Percentiles rank a stretch among this genome's conserved stretches.
phyloP scores from a whole-genome alignment of 78 protist species.

The Dictyostelium intermedium region DNA sequence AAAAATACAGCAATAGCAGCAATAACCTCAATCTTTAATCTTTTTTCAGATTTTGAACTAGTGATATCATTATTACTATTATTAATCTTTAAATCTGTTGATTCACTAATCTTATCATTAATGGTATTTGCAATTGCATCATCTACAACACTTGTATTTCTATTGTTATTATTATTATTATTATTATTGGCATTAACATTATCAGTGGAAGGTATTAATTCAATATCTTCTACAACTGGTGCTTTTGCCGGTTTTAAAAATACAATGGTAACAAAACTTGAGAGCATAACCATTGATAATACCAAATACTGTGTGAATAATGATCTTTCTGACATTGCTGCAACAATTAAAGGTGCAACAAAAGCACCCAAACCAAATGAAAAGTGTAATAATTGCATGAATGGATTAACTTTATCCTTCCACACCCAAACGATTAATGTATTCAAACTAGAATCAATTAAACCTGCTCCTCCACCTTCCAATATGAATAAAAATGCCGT shows the following conservation, averaged over 20 bases:
- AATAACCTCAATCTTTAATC: conserved; percentile 28
- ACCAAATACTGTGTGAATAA: conserved; percentile 28
- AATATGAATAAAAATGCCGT: background rate
- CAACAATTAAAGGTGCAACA: conserved; percentile 38
- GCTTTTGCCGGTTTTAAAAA: conserved; percentile 22
- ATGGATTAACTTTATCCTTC: conserved; percentile 55
- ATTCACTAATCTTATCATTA: background rate
- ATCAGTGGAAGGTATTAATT: background rate
- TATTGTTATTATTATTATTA: background rate
- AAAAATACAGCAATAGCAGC: conserved; percentile 28
- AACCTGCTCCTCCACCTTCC: conserved; percentile 35
- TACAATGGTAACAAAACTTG: background rate
- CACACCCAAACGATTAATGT: conserved; percentile 74
- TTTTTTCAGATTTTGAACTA: conserved; percentile 26
- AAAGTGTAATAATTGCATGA: conserved; percentile 75
- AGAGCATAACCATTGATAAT: conserved; percentile 43
- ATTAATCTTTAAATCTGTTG: background rate
- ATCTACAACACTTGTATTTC: background rate
- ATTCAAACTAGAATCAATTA: conserved; percentile 51
- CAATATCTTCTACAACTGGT: background rate
- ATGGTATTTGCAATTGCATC: background rate
- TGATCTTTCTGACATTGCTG: background rate
- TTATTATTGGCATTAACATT: background rate
- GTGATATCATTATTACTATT: background rate
- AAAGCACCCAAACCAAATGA: conserved; percentile 70